Evolutionary conservation across 306 rosid species (phyloP).

Genomic region (Quercus dentata): DNA sequence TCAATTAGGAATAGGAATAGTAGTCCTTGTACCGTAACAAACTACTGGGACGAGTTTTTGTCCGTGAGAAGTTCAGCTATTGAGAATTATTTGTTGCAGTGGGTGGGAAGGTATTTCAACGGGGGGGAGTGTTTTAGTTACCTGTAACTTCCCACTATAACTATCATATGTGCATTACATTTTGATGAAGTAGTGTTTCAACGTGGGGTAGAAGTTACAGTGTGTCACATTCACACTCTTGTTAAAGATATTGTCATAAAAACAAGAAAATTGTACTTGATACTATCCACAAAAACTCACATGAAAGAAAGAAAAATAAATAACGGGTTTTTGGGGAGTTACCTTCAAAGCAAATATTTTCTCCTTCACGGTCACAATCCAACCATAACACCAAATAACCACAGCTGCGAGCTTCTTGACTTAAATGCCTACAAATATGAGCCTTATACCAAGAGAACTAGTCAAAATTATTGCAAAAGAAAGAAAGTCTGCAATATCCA

Average conservation of each 20-base stretch:
- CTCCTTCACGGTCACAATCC: conserved; percentile 99
- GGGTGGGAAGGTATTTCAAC: too few species aligned
- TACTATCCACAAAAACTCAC: neutral
- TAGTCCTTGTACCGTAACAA: too few species aligned
- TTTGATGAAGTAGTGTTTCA: too few species aligned
- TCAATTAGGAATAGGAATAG: too few species aligned
- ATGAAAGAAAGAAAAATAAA: neutral
- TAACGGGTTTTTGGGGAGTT: neutral
- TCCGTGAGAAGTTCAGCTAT: too few species aligned
- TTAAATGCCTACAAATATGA: conserved; percentile 78
- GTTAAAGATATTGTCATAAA: neutral
- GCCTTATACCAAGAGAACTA: conserved; percentile 53
- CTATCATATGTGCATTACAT: too few species aligned
- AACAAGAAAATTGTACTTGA: neutral
- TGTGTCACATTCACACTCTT: neutral
- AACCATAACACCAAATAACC: conserved; percentile 83
- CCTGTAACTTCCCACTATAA: too few species aligned
- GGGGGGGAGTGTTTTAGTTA: too few species aligned
- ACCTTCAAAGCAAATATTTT: conserved; percentile 98
- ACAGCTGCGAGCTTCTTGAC: conserved; percentile 92
- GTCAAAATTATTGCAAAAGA: conserved; percentile 19
- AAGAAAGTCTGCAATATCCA: neutral
- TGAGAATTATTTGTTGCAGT: too few species aligned
- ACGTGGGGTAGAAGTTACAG: too few species aligned
- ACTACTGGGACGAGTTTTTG: too few species aligned